These are phyloP conservation scores for Chenopodium formosanum DNA, from an alignment of 148 eudicot species.

Conservation along the genomic window DNA sequence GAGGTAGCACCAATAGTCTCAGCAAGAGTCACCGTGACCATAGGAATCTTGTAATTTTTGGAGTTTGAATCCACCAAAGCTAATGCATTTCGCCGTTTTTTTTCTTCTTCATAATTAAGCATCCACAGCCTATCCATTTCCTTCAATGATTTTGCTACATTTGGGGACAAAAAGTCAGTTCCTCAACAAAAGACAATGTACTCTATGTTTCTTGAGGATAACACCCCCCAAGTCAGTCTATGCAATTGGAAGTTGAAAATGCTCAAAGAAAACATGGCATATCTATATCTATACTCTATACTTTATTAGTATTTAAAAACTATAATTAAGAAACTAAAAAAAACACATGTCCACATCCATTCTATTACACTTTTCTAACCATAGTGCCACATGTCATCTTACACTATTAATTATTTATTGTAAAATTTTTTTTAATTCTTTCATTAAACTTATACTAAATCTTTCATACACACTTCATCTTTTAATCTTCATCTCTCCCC, in stretches of 20 bases:
- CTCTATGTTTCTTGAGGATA: constrained; percentile 85
- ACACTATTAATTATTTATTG: no score
- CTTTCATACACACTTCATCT: no score
- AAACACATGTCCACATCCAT: no score
- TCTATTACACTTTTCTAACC: no score
- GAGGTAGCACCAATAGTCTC: constrained; percentile 90
- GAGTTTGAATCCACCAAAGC: constrained; percentile 33
- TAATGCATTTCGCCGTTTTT: constrained; percentile 52
- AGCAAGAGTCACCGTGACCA: constrained; percentile 91
- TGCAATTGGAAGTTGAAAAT: constrained; percentile 34
- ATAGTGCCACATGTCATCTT: no score
- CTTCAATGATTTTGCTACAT: constrained; percentile 49
- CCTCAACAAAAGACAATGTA: constrained; percentile 91
- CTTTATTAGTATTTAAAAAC: no score
- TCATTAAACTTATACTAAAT: no score
- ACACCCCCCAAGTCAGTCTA: constrained; percentile 83
- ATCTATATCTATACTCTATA: no score
- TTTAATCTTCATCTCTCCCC: no score
- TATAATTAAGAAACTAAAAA: no score
- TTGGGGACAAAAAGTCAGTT: constrained; percentile 87
- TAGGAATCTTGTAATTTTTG: constrained; percentile 34
- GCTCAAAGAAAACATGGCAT: neutral
- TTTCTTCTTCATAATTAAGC: constrained; percentile 67
- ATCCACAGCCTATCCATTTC: constrained; percentile 55
- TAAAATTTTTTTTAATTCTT: no score